These are phyloP conservation scores for Arabidopsis lyrata DNA, from an alignment of 441 rosid genomes.

Conservation along the genomic window DNA sequence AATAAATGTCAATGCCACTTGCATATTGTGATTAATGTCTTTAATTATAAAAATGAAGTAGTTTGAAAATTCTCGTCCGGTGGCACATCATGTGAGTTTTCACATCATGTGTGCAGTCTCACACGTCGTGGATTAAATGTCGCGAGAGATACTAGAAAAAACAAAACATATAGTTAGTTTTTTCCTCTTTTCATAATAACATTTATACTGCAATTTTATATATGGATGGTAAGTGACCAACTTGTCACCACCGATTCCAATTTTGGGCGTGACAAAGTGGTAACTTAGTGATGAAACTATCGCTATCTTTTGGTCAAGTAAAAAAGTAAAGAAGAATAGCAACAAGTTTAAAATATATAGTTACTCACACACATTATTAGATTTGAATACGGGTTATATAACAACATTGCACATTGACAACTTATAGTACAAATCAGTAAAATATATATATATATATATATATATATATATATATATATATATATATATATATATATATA, in stretches of 20 bases:
- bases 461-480: neutral
- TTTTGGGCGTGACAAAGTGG: neutral
- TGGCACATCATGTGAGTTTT: constrained; percentile 13
- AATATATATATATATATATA: neutral
- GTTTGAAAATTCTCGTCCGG: constrained; percentile 28
- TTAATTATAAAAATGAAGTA: neutral
- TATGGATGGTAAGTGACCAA: neutral
- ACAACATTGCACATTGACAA: neutral
- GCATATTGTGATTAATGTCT: neutral
- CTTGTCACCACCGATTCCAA: no score
- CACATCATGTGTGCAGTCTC: neutral
- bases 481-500: neutral
- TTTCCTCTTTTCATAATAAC: no score
- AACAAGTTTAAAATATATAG: no score
- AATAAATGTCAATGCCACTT: constrained; percentile 14
- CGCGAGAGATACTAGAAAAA: neutral
- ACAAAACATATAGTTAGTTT: no score
- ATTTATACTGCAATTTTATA: neutral
- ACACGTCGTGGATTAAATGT: constrained; percentile 10
- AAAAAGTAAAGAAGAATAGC: neutral
- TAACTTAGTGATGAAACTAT: neutral
- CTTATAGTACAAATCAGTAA: neutral
- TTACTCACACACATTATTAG: no score
- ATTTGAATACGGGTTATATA: neutral
- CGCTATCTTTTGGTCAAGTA: neutral